Conservation (phyloP, 73 alveolate species). For the Tetrahymena elliotti region DNA sequence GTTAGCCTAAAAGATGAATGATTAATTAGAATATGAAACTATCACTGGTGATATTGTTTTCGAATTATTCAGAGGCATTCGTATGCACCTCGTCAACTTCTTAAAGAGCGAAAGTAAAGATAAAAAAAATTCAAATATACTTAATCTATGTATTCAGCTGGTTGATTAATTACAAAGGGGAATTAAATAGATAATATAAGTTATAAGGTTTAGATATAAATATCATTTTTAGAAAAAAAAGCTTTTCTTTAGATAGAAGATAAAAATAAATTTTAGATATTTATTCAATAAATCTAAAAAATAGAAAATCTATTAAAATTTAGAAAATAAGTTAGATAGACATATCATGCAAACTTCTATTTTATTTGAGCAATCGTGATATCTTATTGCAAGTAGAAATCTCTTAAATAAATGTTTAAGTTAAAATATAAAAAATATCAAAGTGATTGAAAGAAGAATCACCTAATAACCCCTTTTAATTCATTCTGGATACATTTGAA, state of each 20-base stretch:
- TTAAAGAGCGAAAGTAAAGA: slow-evolving; percentile 24
- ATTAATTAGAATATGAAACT: slow-evolving; percentile 48
- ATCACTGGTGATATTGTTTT: slow-evolving; percentile 43
- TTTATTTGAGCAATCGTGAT: slow-evolving; percentile 11
- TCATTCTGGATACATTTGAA: background rate
- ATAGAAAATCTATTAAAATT: background rate
- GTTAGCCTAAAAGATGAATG: slow-evolving; percentile 53
- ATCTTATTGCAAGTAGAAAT: background rate
- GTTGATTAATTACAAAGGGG: background rate
- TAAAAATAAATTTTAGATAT: background rate
- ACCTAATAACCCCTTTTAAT: background rate
- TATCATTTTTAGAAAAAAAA: slow-evolving; percentile 29
- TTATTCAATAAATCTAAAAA: too few species aligned
- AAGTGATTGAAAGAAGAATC: background rate
- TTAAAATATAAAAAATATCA: background rate
- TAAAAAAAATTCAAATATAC: background rate
- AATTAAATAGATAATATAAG: background rate
- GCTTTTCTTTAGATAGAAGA: background rate
- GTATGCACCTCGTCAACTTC: slow-evolving; percentile 52
- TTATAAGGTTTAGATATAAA: slow-evolving; percentile 18
- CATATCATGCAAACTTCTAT: slow-evolving; percentile 32
- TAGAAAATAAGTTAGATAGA: slow-evolving; percentile 21
- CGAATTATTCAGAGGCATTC: slow-evolving; percentile 59
- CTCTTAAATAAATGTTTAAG: background rate
- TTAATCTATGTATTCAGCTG: background rate